phyloP scores from a whole-genome alignment of 2,329 filamentous ascomycete genomes.

The Coniochaeta sp. region DNA sequence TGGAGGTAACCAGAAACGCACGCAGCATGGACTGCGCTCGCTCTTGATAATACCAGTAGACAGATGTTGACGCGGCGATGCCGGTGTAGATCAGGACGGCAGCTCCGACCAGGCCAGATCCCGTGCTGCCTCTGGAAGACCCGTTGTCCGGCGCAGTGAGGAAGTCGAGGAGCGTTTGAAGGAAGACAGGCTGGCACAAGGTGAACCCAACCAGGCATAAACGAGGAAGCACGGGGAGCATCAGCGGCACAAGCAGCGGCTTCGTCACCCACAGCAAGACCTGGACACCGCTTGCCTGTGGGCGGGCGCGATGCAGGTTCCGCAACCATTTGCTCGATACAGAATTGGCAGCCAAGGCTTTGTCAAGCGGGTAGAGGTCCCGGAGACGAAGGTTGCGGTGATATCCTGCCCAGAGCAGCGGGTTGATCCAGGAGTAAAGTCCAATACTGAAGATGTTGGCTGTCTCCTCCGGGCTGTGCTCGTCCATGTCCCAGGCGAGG shows the following conservation, averaged over 20 bases:
- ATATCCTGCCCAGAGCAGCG: conserved; percentile 18
- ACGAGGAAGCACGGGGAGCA: conserved; percentile 9
- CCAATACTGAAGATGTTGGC: conserved; percentile 22
- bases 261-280: neutral
- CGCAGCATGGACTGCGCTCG: neutral
- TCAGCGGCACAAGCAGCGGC: neutral
- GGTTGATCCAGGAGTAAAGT: conserved; percentile 25
- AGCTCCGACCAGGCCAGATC: neutral
- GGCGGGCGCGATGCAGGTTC: neutral
- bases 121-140: neutral
- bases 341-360: conserved; percentile 7
- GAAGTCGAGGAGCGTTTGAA: conserved; percentile 8
- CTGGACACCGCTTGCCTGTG: neutral
- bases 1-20: neutral
- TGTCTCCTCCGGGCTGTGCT: conserved; percentile 22
- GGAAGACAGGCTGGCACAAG: conserved; percentile 11
- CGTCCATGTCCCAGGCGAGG: neutral
- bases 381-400: conserved; percentile 6
- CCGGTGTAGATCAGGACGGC: neutral
- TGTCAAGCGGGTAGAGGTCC: conserved; percentile 12
- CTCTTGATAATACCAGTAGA: conserved; percentile 5
- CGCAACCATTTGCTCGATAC: conserved; percentile 2
- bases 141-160: conserved; percentile 2
- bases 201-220: conserved; percentile 10
- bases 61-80: conserved; percentile 1